Evolutionary conservation across 2,329 filamentous ascomycete species (phyloP).

Genomic region (Thelonectria discophora): DNA sequence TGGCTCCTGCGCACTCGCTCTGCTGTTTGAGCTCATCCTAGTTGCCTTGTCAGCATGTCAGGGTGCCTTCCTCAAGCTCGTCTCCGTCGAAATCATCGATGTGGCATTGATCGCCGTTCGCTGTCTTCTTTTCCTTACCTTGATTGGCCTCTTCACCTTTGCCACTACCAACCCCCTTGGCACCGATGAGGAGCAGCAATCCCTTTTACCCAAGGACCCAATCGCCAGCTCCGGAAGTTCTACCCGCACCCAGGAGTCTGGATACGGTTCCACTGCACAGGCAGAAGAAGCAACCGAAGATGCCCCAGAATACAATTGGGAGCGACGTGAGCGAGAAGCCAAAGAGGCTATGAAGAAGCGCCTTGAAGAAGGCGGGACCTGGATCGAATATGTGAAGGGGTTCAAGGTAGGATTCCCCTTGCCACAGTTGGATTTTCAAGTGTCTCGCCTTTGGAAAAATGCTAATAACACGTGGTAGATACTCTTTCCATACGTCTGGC

Average conservation of each 20-base stretch:
- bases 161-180: slow-evolving; percentile 34
- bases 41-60: slow-evolving; percentile 41
- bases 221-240: slow-evolving; percentile 36
- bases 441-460: not conserved
- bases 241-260: slow-evolving; percentile 36
- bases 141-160: slow-evolving; percentile 29
- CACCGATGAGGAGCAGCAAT: slow-evolving; percentile 66
- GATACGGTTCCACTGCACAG: slow-evolving; percentile 55
- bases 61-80: slow-evolving; percentile 10
- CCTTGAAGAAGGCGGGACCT: slow-evolving; percentile 77
- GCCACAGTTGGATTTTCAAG: not conserved
- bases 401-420: slow-evolving; percentile 62
- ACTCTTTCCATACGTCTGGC: slow-evolving; percentile 83
- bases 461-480: slow-evolving; percentile 55
- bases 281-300: slow-evolving; percentile 50
- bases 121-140: slow-evolving; percentile 32
- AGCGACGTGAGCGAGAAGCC: slow-evolving; percentile 60
- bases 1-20: slow-evolving; percentile 68
- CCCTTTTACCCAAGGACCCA: slow-evolving; percentile 57
- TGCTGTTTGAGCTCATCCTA: slow-evolving; percentile 63
- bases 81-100: slow-evolving; percentile 38
- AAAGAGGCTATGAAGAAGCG: slow-evolving; percentile 71
- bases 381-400: slow-evolving; percentile 78
- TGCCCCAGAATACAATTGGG: slow-evolving; percentile 63
- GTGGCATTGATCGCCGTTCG: slow-evolving; percentile 31